A percentile compares a stretch with the other conserved stretches of the same genome.
phyloP scores from a whole-genome alignment of 257 asterid species.

The Capsicum pubescens region DNA sequence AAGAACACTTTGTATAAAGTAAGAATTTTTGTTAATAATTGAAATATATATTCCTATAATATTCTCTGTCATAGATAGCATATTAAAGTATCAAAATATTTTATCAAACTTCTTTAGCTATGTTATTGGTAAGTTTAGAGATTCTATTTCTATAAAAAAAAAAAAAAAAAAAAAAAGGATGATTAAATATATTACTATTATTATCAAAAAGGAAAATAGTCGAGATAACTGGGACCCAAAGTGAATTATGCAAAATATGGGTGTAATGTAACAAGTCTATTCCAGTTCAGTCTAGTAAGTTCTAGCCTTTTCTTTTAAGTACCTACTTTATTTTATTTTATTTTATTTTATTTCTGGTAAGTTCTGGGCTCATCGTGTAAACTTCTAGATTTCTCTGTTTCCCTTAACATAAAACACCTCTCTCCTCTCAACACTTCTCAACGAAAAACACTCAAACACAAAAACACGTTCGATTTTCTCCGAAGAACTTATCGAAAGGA shows the following conservation, averaged over 20 bases:
- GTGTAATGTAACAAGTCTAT: neutral
- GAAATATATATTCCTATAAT: neutral
- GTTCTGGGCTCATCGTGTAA: conserved; percentile 23
- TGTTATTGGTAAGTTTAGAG: too few species aligned
- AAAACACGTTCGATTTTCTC: neutral
- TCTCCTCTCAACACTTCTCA: neutral
- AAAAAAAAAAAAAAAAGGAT: neutral
- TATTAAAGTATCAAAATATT: neutral
- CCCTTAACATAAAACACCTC: neutral
- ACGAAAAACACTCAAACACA: neutral
- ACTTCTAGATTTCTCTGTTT: conserved; percentile 29
- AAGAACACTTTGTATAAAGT: neutral
- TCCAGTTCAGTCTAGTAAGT: conserved; percentile 29
- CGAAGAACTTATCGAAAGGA: neutral
- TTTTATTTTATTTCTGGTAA: conserved; percentile 25
- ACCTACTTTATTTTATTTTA: neutral
- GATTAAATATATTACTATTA: too few species aligned
- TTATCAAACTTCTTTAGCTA: neutral
- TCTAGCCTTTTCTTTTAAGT: conserved; percentile 16
- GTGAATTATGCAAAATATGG: neutral
- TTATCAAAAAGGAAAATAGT: too few species aligned
- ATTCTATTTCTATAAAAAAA: neutral
- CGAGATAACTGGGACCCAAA: neutral
- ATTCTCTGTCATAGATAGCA: neutral
- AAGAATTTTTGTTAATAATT: neutral